Evolutionary conservation across 352 stramenopile genomes (phyloP).

Genomic region (Globisporangium sylvaticum): DNA sequence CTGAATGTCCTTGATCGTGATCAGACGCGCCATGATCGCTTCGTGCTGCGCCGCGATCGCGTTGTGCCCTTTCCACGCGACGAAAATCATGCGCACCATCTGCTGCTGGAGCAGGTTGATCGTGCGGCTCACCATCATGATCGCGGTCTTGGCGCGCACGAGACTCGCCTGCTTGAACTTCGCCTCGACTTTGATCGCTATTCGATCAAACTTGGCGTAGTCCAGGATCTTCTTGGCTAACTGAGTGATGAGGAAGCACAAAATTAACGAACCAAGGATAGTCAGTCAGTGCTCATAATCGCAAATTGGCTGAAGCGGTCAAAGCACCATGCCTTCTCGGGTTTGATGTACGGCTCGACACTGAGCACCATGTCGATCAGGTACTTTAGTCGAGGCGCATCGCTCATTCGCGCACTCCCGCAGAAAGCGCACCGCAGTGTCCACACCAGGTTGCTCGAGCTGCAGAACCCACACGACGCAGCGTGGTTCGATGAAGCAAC

Average conservation of each 20-base stretch:
- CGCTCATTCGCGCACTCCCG: constrained; percentile 62
- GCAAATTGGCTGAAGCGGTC: background rate
- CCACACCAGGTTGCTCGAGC: constrained; percentile 66
- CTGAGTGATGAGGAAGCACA: constrained; percentile 17
- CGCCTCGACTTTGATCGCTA: constrained; percentile 67
- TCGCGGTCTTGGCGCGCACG: constrained; percentile 63
- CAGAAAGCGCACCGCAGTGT: constrained; percentile 67
- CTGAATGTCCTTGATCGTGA: constrained; percentile 68
- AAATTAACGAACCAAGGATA: too few species aligned
- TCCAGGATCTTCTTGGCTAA: constrained; percentile 68
- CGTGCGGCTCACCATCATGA: constrained; percentile 82
- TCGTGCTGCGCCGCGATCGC: constrained; percentile 36
- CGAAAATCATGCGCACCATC: constrained; percentile 76
- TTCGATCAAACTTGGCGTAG: constrained; percentile 76
- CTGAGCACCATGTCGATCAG: constrained; percentile 77
- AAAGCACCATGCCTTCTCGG: constrained; percentile 34
- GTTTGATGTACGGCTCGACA: constrained; percentile 57
- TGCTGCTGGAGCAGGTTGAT: constrained; percentile 47
- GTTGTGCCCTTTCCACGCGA: constrained; percentile 73
- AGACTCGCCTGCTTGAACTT: constrained; percentile 79
- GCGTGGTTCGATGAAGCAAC: constrained; percentile 17
- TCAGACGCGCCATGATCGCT: constrained; percentile 52
- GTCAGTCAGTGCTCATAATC: background rate
- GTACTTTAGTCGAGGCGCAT: constrained; percentile 69
- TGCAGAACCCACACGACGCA: constrained; percentile 65